Evolutionary conservation across 164 flowering plant species (phyloP).

Genomic region (Nymphaea colorata): DNA sequence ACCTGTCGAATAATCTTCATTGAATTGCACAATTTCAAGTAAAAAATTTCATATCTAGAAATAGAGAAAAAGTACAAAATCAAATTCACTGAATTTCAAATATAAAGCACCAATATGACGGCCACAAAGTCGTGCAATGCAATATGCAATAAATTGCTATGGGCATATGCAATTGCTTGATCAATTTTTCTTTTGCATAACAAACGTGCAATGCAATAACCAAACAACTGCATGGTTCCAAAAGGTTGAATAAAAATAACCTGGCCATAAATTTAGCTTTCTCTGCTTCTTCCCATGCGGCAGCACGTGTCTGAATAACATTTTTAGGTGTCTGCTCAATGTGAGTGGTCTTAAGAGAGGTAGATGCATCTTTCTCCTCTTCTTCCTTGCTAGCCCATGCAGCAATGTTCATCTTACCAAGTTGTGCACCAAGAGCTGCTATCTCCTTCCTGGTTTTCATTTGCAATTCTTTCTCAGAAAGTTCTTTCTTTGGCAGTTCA

Average conservation of each 20-base stretch:
- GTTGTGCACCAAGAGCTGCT: slow-evolving; percentile 75
- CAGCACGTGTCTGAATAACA: slow-evolving; percentile 58
- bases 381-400: slow-evolving; percentile 93
- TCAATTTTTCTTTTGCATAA: neutral
- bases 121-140: too few relatives aligned
- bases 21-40: too few relatives aligned
- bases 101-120: too few relatives aligned
- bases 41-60: too few relatives aligned
- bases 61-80: too few relatives aligned
- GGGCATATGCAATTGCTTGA: neutral
- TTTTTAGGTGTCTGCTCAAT: slow-evolving; percentile 28
- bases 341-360: slow-evolving; percentile 17
- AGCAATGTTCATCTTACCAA: slow-evolving; percentile 91
- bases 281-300: slow-evolving; percentile 90
- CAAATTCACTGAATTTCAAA: too few relatives aligned
- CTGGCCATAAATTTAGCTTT: slow-evolving; percentile 76
- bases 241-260: slow-evolving; percentile 16
- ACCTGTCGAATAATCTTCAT: too few relatives aligned
- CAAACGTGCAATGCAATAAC: neutral
- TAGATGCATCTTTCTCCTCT: slow-evolving; percentile 21
- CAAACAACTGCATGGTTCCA: neutral
- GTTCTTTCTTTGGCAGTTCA: slow-evolving; percentile 26
- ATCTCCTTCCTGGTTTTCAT: slow-evolving; percentile 76
- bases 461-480: slow-evolving; percentile 63
- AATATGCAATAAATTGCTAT: too few relatives aligned